Evolutionary conservation across 495 filamentous ascomycete genomes (phyloP), one percentile per base, ranked within the genome.

Genomic region (Aspergillus hancockii): DNA sequence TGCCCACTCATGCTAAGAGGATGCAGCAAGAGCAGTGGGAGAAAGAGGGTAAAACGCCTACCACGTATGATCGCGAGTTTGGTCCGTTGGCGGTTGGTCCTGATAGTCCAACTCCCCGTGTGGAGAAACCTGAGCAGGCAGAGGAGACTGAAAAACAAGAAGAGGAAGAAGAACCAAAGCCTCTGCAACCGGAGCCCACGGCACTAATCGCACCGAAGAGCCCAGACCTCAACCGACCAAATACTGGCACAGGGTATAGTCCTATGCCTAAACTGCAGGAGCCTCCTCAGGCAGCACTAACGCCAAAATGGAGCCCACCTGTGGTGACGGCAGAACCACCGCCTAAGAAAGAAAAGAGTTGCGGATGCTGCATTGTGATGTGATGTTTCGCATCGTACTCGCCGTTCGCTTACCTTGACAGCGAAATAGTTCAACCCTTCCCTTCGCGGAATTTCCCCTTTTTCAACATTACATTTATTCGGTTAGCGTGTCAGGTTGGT

Each of bases 11-110:
- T 58, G 94, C 94, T 41, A 94, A 88, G 65, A 84, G 89, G 60
- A 81, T 98, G 74, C 88, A 92, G 68, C 94, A 97, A 78, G 91
- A 97, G 70, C 91, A 94, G 68, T 96, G 91, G 92, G 92, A 92
- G 73, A 87, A 86, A 63, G 92, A 96, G 73, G 92, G 92, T 51
- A 90, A 89, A 52, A 87, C 87, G 59, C 90, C 89, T 6, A 89
- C 81, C 49, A 82, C 87, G 31, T 95, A 93, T 70, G 93, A 96
- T 70, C 86, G 84, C 60, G 84, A 94, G 64, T 90, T 96, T 75
- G 85, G 85, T 25, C 88, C 91, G 30, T 77, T 96, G 32, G 90
- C 89, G 19, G 78, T 81, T 52, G 81, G 77, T 4, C 78, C 81
- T 1, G 76, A 83, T 19, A 67, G 71, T 19, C 49, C 63, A 53